Evolutionary conservation across 2,329 filamentous ascomycete genomes (phyloP).

Genomic region (Clonostachys byssicola): DNA sequence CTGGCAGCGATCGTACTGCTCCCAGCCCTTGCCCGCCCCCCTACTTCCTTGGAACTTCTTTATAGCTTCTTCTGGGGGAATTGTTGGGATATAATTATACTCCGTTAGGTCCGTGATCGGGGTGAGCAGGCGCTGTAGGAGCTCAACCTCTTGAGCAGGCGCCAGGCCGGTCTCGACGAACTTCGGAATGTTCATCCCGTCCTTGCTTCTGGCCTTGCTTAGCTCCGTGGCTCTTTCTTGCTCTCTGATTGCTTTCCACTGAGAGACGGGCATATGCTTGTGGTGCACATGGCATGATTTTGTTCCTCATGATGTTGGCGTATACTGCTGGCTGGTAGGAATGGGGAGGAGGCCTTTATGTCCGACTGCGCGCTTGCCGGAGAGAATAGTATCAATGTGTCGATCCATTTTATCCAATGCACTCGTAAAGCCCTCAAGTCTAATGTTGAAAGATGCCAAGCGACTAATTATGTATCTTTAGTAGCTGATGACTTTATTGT

Average conservation of each 20-base stretch:
- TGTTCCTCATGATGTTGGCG: slow-evolving; percentile 77
- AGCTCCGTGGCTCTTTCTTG: slow-evolving; percentile 10
- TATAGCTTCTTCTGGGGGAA: slow-evolving; percentile 65
- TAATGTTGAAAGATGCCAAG: too few relatives aligned
- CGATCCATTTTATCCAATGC: too few relatives aligned
- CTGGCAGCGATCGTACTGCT: slow-evolving; percentile 83
- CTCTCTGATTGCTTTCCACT: slow-evolving; percentile 65
- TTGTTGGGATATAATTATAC: slow-evolving; percentile 70
- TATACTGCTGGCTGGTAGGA: slow-evolving; percentile 68
- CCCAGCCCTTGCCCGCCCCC: slow-evolving; percentile 68
- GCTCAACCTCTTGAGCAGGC: slow-evolving; percentile 59
- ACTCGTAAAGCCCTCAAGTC: too few relatives aligned
- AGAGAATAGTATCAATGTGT: too few relatives aligned
- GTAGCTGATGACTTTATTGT: too few relatives aligned
- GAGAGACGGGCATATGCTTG: slow-evolving; percentile 66
- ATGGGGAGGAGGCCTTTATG: too few relatives aligned
- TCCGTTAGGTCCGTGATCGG: slow-evolving; percentile 58
- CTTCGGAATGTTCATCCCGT: slow-evolving; percentile 21
- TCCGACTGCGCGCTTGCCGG: too few relatives aligned
- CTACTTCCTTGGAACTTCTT: slow-evolving; percentile 61
- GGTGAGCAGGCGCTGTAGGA: slow-evolving; percentile 61
- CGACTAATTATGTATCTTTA: too few relatives aligned
- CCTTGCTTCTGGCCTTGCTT: neutral
- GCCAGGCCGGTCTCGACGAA: slow-evolving; percentile 67
- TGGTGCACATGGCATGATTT: slow-evolving; percentile 70